phyloP scores from a whole-genome alignment of 1,284 basidiomycete genomes.

The Afroboletus lepidellus region DNA sequence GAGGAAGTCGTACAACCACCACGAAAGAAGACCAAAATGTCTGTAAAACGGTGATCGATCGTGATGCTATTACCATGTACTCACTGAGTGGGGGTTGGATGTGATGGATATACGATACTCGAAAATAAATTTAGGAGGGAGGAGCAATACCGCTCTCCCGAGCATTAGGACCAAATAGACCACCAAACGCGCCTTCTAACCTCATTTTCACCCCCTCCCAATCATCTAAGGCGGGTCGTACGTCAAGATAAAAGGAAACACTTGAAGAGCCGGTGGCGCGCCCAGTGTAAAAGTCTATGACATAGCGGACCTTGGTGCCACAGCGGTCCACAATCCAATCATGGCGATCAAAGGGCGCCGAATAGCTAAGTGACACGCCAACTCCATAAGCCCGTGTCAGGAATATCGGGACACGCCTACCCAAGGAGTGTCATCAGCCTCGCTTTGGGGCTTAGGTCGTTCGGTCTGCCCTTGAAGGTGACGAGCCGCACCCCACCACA shows the following conservation, averaged over 20 bases:
- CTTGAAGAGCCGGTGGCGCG: slow-evolving; percentile 45
- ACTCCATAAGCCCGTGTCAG: neutral
- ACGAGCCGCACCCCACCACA: slow-evolving; percentile 86
- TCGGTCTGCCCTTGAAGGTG: slow-evolving; percentile 81
- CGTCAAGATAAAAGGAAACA: slow-evolving; percentile 90
- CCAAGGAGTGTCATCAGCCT: slow-evolving; percentile 82
- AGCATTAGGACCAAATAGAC: slow-evolving; percentile 35
- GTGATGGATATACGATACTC: slow-evolving; percentile 11
- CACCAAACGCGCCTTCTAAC: slow-evolving; percentile 47
- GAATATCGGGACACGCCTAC: slow-evolving; percentile 48
- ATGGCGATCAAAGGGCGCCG: slow-evolving; percentile 93
- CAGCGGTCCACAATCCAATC: slow-evolving; percentile 97
- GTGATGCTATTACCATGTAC: slow-evolving; percentile 13
- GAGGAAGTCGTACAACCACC: slow-evolving; percentile 37
- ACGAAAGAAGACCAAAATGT: slow-evolving; percentile 38
- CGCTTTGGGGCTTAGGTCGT: slow-evolving; percentile 78
- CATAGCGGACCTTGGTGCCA: slow-evolving; percentile 85
- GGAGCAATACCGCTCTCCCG: slow-evolving; percentile 18
- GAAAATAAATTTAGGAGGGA: slow-evolving; percentile 13
- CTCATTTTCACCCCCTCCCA: slow-evolving; percentile 89
- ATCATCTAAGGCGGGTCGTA: slow-evolving; percentile 88
- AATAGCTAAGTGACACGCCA: slow-evolving; percentile 58
- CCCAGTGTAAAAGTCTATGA: slow-evolving; percentile 99
- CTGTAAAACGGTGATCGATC: slow-evolving; percentile 37
- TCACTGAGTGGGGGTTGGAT: slow-evolving; percentile 4